Conservation (phyloP, 2,329 filamentous ascomycete genomes). For the Claviceps africana region DNA sequence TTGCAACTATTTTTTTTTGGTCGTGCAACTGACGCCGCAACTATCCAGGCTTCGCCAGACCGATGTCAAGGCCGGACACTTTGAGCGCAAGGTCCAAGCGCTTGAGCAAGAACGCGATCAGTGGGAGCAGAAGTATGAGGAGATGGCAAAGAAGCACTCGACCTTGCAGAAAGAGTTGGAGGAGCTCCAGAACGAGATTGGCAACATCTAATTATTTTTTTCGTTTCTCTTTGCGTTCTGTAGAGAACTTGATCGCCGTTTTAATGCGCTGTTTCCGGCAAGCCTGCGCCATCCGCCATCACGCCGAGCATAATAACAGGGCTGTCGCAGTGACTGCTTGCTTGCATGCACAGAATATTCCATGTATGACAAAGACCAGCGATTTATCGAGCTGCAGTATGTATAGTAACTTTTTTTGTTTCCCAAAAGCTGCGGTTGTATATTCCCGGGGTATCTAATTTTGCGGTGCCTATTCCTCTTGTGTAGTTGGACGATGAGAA, state of each 20-base stretch:
- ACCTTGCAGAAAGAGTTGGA: conserved; percentile 79
- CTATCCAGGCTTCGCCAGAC: conserved; percentile 78
- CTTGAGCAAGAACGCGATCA: conserved; percentile 82
- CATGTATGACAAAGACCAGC: conserved; percentile 15
- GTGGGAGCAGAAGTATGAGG: conserved; percentile 97
- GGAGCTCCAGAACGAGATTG: conserved; percentile 80
- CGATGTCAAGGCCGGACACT: conserved; percentile 98
- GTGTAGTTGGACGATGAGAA: background rate
- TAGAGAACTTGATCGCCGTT: conserved; percentile 9
- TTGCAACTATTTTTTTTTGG: background rate
- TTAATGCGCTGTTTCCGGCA: background rate
- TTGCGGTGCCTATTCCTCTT: background rate
- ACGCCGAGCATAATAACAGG: background rate
- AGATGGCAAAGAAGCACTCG: conserved; percentile 83
- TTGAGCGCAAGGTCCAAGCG: conserved; percentile 97
- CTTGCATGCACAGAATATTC: conserved; percentile 10
- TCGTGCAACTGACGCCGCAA: conserved; percentile 8
- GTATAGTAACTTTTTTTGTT: conserved; percentile 12
- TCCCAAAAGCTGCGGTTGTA: conserved; percentile 15
- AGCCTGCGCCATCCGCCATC: background rate
- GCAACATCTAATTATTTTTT: conserved; percentile 58
- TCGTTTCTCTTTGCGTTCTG: conserved; percentile 5
- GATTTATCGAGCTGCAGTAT: conserved; percentile 17
- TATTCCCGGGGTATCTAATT: conserved; percentile 18
- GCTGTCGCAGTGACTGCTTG: conserved; percentile 6